Evolutionary conservation across 306 rosid species (phyloP).

Genomic region (Carpinus fangiana): DNA sequence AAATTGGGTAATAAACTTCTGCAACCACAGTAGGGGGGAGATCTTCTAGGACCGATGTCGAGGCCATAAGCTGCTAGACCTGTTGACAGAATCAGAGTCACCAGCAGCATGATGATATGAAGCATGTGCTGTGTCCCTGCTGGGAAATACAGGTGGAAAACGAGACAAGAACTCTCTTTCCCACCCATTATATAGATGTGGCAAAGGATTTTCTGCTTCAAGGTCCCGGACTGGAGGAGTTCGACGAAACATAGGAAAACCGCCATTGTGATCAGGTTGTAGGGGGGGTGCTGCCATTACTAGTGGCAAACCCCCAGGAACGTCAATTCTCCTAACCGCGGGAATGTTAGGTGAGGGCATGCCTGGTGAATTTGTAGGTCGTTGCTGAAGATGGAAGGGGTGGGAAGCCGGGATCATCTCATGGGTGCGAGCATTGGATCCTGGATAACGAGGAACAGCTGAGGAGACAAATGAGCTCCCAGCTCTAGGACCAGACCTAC

Average conservation of each 20-base stretch:
- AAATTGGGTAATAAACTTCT: not conserved
- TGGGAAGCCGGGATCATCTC: conserved; percentile 15
- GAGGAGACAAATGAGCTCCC: conserved; percentile 22
- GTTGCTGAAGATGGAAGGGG: conserved; percentile 19
- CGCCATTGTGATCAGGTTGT: not conserved
- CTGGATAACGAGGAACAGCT: conserved; percentile 13
- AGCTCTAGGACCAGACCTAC: conserved; percentile 23
- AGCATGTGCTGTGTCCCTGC: conserved; percentile 18
- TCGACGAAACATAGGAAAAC: conserved; percentile 17
- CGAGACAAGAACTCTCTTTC: conserved; percentile 15
- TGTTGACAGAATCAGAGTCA: conserved; percentile 24
- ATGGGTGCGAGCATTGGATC: conserved; percentile 1
- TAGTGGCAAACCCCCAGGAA: conserved; percentile 7
- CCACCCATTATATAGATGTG: conserved; percentile 15
- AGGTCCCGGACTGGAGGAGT: conserved; percentile 9
- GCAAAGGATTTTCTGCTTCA: conserved; percentile 20
- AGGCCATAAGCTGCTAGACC: conserved; percentile 16
- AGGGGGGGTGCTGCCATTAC: conserved; percentile 9
- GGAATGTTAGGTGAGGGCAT: conserved; percentile 15
- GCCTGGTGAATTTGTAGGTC: not conserved
- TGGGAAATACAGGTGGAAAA: conserved; percentile 6
- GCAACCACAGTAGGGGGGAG: not conserved
- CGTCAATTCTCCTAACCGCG: conserved; percentile 9
- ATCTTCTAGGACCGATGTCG: conserved; percentile 15
- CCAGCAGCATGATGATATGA: conserved; percentile 6